Evolutionary conservation across 2,329 filamentous ascomycete species (phyloP).

Genomic region (Magnaporthiopsis rhizophila): DNA sequence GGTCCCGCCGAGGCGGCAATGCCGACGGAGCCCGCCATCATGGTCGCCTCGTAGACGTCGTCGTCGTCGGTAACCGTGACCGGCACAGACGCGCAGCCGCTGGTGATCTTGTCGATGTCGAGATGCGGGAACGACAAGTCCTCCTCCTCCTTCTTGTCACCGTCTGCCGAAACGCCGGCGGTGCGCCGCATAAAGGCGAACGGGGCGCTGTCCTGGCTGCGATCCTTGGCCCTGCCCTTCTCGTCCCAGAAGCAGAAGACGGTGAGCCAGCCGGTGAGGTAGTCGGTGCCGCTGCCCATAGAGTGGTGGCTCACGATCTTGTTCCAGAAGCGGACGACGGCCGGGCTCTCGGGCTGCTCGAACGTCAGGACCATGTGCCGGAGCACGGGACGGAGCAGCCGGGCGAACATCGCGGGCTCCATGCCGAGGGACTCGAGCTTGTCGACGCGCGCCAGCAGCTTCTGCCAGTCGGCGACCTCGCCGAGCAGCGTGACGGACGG

Average conservation of each 20-base stretch:
- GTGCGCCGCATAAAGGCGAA: not conserved
- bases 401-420: not conserved
- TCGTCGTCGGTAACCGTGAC: constrained; percentile 6
- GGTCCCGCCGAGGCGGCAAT: not conserved
- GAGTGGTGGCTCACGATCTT: constrained; percentile 18
- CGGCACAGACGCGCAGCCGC: not conserved
- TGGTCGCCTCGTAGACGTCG: not conserved
- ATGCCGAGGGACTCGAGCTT: not conserved
- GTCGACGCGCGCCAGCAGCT: constrained; percentile 13
- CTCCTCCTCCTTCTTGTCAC: too few relatives aligned
- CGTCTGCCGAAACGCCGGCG: too few relatives aligned
- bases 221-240: constrained; percentile 11
- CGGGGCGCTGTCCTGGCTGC: not conserved
- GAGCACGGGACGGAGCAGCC: constrained; percentile 17
- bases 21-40: constrained; percentile 11
- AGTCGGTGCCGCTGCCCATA: constrained; percentile 20
- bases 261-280: constrained; percentile 22
- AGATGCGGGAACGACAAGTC: not conserved
- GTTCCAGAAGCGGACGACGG: constrained; percentile 20
- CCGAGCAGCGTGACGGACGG: constrained; percentile 45
- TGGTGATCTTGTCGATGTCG: not conserved
- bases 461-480: constrained; percentile 34
- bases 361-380: constrained; percentile 20
- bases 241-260: constrained; percentile 26
- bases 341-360: constrained; percentile 15